Conservation (phyloP, 2,329 filamentous ascomycete species). For the Ophiostoma ulmi region DNA sequence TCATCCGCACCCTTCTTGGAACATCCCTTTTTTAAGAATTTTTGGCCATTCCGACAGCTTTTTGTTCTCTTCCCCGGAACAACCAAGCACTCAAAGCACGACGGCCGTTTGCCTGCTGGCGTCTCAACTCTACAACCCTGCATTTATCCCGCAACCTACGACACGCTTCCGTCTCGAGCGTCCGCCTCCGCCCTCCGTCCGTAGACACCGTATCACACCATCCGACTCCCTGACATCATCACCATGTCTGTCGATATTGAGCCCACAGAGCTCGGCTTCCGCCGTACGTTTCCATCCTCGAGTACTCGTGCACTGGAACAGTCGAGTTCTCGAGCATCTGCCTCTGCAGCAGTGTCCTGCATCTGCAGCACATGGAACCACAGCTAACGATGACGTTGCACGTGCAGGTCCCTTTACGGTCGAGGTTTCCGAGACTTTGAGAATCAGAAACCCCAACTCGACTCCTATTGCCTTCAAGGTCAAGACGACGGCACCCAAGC, state of each 20-base stretch:
- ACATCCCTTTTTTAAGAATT: slow-evolving; percentile 9
- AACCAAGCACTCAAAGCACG: background rate
- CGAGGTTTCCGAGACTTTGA: slow-evolving; percentile 60
- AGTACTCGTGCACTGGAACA: background rate
- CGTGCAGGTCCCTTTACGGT: slow-evolving; percentile 59
- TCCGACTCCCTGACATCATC: slow-evolving; percentile 1
- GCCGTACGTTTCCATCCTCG: slow-evolving; percentile 59
- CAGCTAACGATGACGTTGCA: background rate
- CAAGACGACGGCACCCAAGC: slow-evolving; percentile 98
- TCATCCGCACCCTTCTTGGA: background rate
- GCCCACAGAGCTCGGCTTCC: slow-evolving; percentile 86
- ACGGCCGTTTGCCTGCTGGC: background rate
- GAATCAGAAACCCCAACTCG: slow-evolving; percentile 59
- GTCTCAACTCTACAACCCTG: background rate
- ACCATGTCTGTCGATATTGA: slow-evolving; percentile 94
- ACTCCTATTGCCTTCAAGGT: slow-evolving; percentile 71
- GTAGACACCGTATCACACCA: background rate
- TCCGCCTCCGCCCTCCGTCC: background rate
- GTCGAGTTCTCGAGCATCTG: background rate
- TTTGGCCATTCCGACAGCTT: slow-evolving; percentile 6
- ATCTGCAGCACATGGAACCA: background rate
- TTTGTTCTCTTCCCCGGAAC: background rate
- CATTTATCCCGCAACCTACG: background rate
- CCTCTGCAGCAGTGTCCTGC: background rate
- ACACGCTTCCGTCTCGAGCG: background rate